These are phyloP conservation scores for Trichoderma sp. DNA, from an alignment of 2,329 filamentous ascomycete species.

Conservation along the genomic window DNA sequence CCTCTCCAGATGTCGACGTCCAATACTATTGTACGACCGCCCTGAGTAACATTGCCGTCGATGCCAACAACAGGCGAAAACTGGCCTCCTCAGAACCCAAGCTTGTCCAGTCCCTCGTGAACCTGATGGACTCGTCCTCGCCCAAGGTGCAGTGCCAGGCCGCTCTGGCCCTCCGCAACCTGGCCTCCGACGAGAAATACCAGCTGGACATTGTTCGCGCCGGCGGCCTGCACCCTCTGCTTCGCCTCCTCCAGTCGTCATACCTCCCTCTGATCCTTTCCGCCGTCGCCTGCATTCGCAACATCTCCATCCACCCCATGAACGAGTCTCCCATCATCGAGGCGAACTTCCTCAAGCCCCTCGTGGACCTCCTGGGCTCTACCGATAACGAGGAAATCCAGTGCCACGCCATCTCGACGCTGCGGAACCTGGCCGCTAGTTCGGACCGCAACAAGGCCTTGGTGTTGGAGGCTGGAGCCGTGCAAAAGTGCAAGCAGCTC, in stretches of 20 bases:
- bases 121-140: conserved; percentile 95
- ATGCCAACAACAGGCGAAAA: conserved; percentile 85
- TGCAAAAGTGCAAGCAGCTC: conserved; percentile 97
- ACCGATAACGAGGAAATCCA: conserved; percentile 99
- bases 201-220: conserved; percentile 95
- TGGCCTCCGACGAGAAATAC: conserved; percentile 98
- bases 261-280: conserved; percentile 95
- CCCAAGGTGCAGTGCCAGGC: conserved; percentile 98
- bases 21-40: conserved; percentile 99
- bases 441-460: conserved; percentile 97
- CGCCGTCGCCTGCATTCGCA: conserved; percentile 95
- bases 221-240: conserved; percentile 78
- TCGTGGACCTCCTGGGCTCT: conserved; percentile 90
- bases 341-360: conserved; percentile 88
- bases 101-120: conserved; percentile 89
- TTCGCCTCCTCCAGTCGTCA: conserved; percentile 89
- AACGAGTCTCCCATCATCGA: conserved; percentile 99
- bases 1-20: conserved; percentile 91
- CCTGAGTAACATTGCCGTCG: conserved; percentile 96
- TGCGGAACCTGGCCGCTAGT: conserved; percentile 92
- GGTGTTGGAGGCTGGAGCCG: conserved; percentile 93
- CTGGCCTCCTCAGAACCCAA: conserved; percentile 88
- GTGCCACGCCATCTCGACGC: conserved; percentile 95
- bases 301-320: conserved; percentile 96
- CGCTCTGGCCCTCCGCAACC: conserved; percentile 86